phyloP scores from a whole-genome alignment of 1,284 basidiomycete genomes.

The Austropuccinia psidii region DNA sequence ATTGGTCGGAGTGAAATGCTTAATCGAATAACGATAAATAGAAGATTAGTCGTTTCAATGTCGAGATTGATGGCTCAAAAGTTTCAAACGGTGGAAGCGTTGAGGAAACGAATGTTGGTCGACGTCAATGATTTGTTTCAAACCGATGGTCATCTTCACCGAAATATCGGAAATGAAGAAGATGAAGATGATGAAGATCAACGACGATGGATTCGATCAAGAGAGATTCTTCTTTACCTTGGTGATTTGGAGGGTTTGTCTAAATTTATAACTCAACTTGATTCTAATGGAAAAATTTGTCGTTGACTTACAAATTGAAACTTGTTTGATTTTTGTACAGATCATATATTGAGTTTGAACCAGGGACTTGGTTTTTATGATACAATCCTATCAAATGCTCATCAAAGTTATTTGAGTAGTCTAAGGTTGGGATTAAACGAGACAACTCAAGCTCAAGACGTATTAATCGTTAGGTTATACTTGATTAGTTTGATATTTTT shows the following conservation, averaged over 20 bases:
- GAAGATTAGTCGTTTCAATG: constrained; percentile 73
- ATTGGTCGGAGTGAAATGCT: constrained; percentile 50
- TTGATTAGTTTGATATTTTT: not conserved
- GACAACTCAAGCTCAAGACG: constrained; percentile 16
- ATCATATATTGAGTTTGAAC: constrained; percentile 83
- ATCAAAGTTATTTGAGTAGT: constrained; percentile 74
- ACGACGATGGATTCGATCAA: not conserved
- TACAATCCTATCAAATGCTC: constrained; percentile 74
- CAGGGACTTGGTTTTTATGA: constrained; percentile 81
- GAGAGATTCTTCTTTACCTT: constrained; percentile 59
- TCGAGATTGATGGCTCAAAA: constrained; percentile 70
- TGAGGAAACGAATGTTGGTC: constrained; percentile 62
- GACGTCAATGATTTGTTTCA: constrained; percentile 39
- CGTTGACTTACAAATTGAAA: not conserved
- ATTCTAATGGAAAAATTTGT: not conserved
- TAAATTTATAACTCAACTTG: not conserved
- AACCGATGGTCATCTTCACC: not conserved
- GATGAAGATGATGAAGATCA: not conserved
- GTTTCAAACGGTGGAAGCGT: constrained; percentile 69
- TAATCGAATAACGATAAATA: constrained; percentile 68
- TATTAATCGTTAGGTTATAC: constrained; percentile 18
- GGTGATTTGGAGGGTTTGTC: constrained; percentile 65
- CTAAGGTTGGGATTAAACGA: constrained; percentile 58
- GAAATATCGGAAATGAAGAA: not conserved
- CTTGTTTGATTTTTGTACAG: constrained; percentile 45